These are phyloP conservation scores for Microstegium vimineum DNA, from an alignment of 176 grass and related monocot species.

Conservation along the genomic window DNA sequence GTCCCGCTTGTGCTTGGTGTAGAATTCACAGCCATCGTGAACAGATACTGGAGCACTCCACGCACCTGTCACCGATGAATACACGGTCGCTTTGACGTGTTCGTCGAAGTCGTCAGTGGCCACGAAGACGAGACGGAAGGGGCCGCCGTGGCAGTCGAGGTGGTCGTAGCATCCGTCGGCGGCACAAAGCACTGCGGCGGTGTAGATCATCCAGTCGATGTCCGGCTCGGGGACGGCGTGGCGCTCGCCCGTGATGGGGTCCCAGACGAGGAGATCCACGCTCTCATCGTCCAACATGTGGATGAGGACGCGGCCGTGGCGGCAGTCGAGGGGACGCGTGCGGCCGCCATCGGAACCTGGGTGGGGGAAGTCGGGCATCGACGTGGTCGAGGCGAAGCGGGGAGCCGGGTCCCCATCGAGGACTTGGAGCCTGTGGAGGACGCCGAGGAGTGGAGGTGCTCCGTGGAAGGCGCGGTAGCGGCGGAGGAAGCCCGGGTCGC, in stretches of 20 bases:
- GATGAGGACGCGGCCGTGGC: conserved; percentile 8
- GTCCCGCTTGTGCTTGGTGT: background rate
- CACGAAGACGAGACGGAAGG: background rate
- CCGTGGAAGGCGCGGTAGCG: background rate
- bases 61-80: background rate
- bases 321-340: background rate
- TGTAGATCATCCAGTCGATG: background rate
- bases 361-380: background rate
- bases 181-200: background rate
- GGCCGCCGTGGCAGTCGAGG: background rate
- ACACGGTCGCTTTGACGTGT: background rate
- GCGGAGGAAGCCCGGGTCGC: background rate
- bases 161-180: background rate
- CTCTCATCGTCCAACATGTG: too few relatives aligned
- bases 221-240: background rate
- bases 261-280: background rate
- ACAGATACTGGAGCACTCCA: background rate
- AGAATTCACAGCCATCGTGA: background rate
- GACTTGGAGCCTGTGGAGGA: background rate
- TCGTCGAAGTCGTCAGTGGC: background rate
- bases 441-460: background rate
- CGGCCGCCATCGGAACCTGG: background rate
- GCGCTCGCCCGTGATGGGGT: background rate
- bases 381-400: background rate
- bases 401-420: background rate